Evolutionary conservation across 2,329 filamentous ascomycete genomes (phyloP), one percentile per base, ranked within the genome.

Genomic region (Ophiosphaerella korrae): DNA sequence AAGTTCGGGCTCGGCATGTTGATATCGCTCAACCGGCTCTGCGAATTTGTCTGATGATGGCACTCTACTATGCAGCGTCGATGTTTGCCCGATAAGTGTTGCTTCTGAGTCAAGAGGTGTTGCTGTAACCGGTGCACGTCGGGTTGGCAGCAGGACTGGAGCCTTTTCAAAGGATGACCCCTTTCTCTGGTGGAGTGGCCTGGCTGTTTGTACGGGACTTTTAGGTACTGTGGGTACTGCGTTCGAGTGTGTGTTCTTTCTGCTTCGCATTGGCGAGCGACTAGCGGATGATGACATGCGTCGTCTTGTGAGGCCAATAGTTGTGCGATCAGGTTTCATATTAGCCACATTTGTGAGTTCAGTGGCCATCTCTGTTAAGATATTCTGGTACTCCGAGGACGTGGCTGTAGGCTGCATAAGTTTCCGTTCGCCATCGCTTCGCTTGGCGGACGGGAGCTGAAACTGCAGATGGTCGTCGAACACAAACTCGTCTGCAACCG

Each of bases 391-490:
- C 16, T 56, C 54, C 2, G 54, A 33, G 26, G 55, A 52, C 24
- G 70, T 44, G 3, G 50, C 36, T 23, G 53, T 49, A 21, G 46
- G 53, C 34, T 49, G 51, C 7, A 48, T 39, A 21, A 44, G 29
- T 21, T 50, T 44, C 13, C 37, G n/a, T 7, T 58, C 53, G 5
- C 48, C 33, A 1, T 50, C 41, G 3, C 14, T 32, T 3, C 53
- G 45, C 26, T 62, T 62, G 5, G 53, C 44, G 3, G 57, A 42
- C 5, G 55, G 58, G 6, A 72, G 43, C 41, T 71, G 70, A 35
- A 72, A 56, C 31, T 66, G 46, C 5, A 69, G 50, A 55, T 75
- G 73, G 9, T 55, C 52, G 26, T 74, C 63, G 37, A 75, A 75
- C 7, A 46, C 63, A 45, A 72, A 60, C 8, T 65, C 61, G 6